Base-by-base conservation (phyloP, 2,329 filamentous ascomycete species). In the Fusarium metavorans region DNA sequence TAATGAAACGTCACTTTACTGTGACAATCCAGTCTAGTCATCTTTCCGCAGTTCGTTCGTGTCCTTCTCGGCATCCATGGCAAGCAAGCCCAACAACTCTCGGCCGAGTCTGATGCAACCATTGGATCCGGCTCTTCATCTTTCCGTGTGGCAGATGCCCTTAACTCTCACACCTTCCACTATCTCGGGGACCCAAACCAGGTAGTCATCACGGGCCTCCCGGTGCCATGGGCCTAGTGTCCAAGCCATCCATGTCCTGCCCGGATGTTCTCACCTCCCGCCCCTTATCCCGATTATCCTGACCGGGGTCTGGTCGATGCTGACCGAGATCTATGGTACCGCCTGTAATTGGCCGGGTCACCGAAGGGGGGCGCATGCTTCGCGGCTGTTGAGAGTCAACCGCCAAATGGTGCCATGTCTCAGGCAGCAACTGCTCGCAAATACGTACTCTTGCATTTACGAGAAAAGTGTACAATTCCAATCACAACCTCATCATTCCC, bases 281-380 rank as follows among this genome's bases (percentile, higher is more conserved):
- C 25, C 41, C 52, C 35, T 37, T 39, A 48, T 14, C 50, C 50
- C 37, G 35, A 64, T 50, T 50, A 48, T 54, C 71, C 68, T 50
- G 68, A 54, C 64, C 59, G 59, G 72, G 73, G 64, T 71, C 52
- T 64, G 45, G 23, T 25, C 65, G 67, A 74, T 68, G 66, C 66
- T 75, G 70, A 78, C 71, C 64, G 64, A 78, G 76, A 78, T 78
- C 73, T 70, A 64, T 76, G 76, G 76, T 70, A 78, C 71, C 61
- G 34, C 52, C 34, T 56, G 23, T 66, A 30, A 78, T 78, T 78
- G 76, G 76, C 45, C 43, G 23, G 43, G 23, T 27, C 59, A 43
- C 58, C 58, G 54, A 63, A 52, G 20, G 34, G 48, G 25, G 39
- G 30, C 9, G 54, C 61, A 66, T 50, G 32, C 32, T 64, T 58